phyloP scores from a whole-genome alignment of 441 rosid species.

The Erodium texanum region DNA sequence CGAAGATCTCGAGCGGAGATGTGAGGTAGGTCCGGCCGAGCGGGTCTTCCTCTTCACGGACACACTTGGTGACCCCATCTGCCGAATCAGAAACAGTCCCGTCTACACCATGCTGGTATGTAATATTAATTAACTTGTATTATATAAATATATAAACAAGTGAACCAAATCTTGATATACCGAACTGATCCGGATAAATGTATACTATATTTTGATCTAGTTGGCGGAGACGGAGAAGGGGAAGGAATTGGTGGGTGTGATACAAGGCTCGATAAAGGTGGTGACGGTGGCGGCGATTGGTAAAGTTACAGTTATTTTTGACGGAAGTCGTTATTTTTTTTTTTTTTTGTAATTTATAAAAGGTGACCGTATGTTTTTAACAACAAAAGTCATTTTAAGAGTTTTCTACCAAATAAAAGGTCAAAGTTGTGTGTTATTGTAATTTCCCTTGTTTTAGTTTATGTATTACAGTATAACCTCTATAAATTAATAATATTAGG shows the following conservation, averaged over 20 bases:
- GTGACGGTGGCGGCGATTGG: slow-evolving; percentile 34
- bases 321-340: too few relatives aligned
- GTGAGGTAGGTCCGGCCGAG: slow-evolving; percentile 59
- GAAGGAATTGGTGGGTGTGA: slow-evolving; percentile 51
- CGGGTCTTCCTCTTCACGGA: slow-evolving; percentile 54
- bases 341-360: too few relatives aligned
- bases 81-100: slow-evolving; percentile 70
- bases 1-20: slow-evolving; percentile 48
- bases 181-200: too few relatives aligned
- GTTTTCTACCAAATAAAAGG: too few relatives aligned
- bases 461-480: too few relatives aligned
- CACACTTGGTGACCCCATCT: slow-evolving; percentile 76
- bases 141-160: background rate
- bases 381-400: too few relatives aligned
- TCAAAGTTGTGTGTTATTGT: too few relatives aligned
- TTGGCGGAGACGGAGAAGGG: slow-evolving; percentile 53
- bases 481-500: too few relatives aligned
- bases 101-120: slow-evolving; percentile 60
- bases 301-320: too few relatives aligned
- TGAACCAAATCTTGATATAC: background rate
- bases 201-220: too few relatives aligned
- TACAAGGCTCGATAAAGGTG: slow-evolving; percentile 68
- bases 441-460: too few relatives aligned
- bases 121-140: background rate
- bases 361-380: too few relatives aligned